Evolutionary conservation across 2,329 filamentous ascomycete species (phyloP).

Genomic region (Niveomyces coronatus): DNA sequence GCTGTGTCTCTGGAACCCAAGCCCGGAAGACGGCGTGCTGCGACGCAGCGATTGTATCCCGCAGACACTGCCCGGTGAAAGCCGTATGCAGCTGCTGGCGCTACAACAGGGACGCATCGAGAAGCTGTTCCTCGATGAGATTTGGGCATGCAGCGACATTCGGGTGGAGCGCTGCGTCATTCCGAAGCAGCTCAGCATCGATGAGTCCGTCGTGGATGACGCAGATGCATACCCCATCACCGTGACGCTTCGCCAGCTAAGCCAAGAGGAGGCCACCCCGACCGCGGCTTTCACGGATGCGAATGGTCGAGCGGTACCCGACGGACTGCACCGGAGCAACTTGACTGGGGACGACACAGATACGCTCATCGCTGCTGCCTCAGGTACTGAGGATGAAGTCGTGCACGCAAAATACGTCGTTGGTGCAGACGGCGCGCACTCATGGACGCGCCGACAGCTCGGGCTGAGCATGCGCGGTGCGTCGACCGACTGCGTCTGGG

Average conservation of each 20-base stretch:
- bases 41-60: conserved; percentile 48
- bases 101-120: conserved; percentile 65
- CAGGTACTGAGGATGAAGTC: conserved; percentile 18
- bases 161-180: conserved; percentile 50
- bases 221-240: conserved; percentile 48
- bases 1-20: conserved; percentile 52
- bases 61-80: conserved; percentile 52
- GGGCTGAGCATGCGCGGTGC: conserved; percentile 47
- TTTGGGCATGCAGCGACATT: conserved; percentile 28
- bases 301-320: conserved; percentile 28
- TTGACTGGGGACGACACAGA: conserved; percentile 46
- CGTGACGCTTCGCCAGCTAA: conserved; percentile 45
- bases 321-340: conserved; percentile 52
- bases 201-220: conserved; percentile 38
- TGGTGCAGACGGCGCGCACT: conserved; percentile 59
- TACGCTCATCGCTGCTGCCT: conserved; percentile 28
- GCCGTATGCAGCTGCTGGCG: conserved; percentile 54
- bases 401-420: conserved; percentile 47
- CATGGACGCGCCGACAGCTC: conserved; percentile 50
- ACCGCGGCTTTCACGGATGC: conserved; percentile 18
- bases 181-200: conserved; percentile 44
- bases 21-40: conserved; percentile 44
- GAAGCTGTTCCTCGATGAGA: conserved; percentile 52
- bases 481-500: conserved; percentile 42
- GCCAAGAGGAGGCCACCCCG: conserved; percentile 47